Evolutionary conservation across 176 grass and related monocot genomes (phyloP).

Genomic region (Poa annua): DNA sequence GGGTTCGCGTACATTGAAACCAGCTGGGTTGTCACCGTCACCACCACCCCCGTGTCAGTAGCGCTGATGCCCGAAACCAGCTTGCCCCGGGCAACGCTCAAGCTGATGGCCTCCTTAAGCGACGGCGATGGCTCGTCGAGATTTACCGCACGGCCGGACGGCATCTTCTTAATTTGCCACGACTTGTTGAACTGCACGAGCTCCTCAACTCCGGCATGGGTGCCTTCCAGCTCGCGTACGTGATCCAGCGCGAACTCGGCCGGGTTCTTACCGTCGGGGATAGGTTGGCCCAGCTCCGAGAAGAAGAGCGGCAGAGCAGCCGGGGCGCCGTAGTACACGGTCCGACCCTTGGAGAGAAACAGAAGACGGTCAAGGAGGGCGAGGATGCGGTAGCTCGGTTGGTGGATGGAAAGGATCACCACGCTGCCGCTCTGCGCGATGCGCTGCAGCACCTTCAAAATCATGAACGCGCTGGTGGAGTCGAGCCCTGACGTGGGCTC

Average conservation of each 20-base stretch:
- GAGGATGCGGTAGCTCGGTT: slow-evolving; percentile 81
- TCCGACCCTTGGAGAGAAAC: slow-evolving; percentile 68
- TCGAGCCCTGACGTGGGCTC: slow-evolving; percentile 87
- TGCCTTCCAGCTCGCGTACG: slow-evolving; percentile 59
- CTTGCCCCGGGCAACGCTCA: slow-evolving; percentile 63
- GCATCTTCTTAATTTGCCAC: slow-evolving; percentile 40
- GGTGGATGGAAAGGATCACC: slow-evolving; percentile 79
- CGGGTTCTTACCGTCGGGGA: slow-evolving; percentile 81
- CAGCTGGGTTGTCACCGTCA: not conserved
- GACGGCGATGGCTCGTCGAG: slow-evolving; percentile 18
- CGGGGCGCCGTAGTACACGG: slow-evolving; percentile 74
- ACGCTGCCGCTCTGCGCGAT: slow-evolving; percentile 82
- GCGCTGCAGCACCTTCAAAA: slow-evolving; percentile 71
- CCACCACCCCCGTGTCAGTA: not conserved
- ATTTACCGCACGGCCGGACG: not conserved
- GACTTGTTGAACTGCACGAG: slow-evolving; percentile 51
- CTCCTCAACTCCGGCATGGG: slow-evolving; percentile 35
- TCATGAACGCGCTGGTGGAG: slow-evolving; percentile 84
- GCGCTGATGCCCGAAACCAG: slow-evolving; percentile 19
- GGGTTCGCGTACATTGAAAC: slow-evolving; percentile 73
- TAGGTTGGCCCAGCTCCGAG: slow-evolving; percentile 60
- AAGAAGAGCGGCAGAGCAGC: slow-evolving; percentile 55
- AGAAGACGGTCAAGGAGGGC: slow-evolving; percentile 62
- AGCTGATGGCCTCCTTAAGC: slow-evolving; percentile 52
- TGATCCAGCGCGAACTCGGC: slow-evolving; percentile 81